phyloP scores from a whole-genome alignment of 495 filamentous ascomycete genomes.

The Xylaria venustula region DNA sequence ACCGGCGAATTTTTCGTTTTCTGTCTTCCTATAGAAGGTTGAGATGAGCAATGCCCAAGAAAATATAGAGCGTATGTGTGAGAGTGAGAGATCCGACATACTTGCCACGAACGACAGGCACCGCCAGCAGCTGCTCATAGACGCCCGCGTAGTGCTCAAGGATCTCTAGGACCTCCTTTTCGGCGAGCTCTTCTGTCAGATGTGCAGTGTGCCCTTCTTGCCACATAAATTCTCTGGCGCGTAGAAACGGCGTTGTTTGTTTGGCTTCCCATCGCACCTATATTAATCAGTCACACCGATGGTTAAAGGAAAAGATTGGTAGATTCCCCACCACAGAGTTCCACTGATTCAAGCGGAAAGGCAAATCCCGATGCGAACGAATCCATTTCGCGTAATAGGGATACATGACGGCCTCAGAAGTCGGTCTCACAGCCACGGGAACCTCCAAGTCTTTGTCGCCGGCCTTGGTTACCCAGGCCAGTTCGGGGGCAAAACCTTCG shows the following conservation, averaged over 20 bases:
- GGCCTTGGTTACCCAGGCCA: slow-evolving; percentile 97
- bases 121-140: slow-evolving; percentile 86
- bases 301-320: neutral
- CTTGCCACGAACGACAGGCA: slow-evolving; percentile 84
- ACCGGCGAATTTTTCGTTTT: slow-evolving; percentile 96
- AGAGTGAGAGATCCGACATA: neutral
- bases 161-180: slow-evolving; percentile 83
- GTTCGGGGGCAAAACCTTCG: slow-evolving; percentile 86
- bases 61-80: slow-evolving; percentile 1
- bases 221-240: slow-evolving; percentile 94
- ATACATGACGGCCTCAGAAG: slow-evolving; percentile 82
- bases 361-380: slow-evolving; percentile 87
- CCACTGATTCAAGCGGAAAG: slow-evolving; percentile 90
- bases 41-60: neutral
- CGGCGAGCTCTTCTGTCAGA: slow-evolving; percentile 72
- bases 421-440: slow-evolving; percentile 93
- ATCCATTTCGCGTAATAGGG: slow-evolving; percentile 97
- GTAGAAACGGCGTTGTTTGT: slow-evolving; percentile 90
- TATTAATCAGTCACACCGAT: neutral
- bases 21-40: slow-evolving; percentile 58
- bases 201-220: slow-evolving; percentile 98
- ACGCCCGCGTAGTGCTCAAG: slow-evolving; percentile 88
- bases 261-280: slow-evolving; percentile 92
- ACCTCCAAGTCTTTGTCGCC: slow-evolving; percentile 89
- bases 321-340: slow-evolving; percentile 67